Conservation (phyloP, 1,284 basidiomycete genomes). For the Sanghuangporus sanghuang region DNA sequence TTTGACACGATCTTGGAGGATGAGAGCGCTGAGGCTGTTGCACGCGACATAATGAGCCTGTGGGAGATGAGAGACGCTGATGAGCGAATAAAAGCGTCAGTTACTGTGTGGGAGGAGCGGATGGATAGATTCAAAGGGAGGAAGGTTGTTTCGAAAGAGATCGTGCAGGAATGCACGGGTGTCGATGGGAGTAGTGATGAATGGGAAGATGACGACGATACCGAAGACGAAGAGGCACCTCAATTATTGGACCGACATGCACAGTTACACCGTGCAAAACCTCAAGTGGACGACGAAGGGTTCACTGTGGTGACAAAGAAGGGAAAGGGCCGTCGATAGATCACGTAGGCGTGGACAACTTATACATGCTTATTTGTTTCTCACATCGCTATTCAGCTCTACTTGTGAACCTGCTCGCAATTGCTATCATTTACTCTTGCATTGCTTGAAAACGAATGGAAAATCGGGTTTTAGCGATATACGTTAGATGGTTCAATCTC, state of each 20-base stretch:
- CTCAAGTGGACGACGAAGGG: slow-evolving; percentile 82
- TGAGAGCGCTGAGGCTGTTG: slow-evolving; percentile 66
- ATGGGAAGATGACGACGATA: slow-evolving; percentile 37
- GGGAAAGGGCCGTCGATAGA: slow-evolving; percentile 36
- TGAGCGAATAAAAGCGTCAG: slow-evolving; percentile 36
- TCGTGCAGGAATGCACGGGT: slow-evolving; percentile 35
- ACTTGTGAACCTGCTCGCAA: too few species aligned
- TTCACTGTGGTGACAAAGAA: slow-evolving; percentile 77
- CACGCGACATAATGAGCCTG: slow-evolving; percentile 61
- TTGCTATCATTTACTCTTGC: too few species aligned
- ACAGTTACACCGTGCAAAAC: slow-evolving; percentile 42
- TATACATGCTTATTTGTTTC: not conserved
- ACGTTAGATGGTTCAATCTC: too few species aligned
- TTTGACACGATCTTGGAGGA: slow-evolving; percentile 82
- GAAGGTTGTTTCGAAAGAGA: slow-evolving; percentile 45
- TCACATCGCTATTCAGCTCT: too few species aligned
- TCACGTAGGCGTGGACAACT: not conserved
- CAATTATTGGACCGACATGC: slow-evolving; percentile 39
- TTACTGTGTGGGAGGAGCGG: slow-evolving; percentile 52
- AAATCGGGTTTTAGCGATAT: too few species aligned
- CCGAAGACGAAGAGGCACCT: slow-evolving; percentile 42
- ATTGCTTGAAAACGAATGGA: too few species aligned
- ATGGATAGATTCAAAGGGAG: slow-evolving; percentile 60
- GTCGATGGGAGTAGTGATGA: slow-evolving; percentile 36
- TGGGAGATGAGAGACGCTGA: slow-evolving; percentile 45